These are phyloP conservation scores for Basidioascus undulatus DNA, from an alignment of 768 basidiomycete genomes.

Conservation along the genomic window DNA sequence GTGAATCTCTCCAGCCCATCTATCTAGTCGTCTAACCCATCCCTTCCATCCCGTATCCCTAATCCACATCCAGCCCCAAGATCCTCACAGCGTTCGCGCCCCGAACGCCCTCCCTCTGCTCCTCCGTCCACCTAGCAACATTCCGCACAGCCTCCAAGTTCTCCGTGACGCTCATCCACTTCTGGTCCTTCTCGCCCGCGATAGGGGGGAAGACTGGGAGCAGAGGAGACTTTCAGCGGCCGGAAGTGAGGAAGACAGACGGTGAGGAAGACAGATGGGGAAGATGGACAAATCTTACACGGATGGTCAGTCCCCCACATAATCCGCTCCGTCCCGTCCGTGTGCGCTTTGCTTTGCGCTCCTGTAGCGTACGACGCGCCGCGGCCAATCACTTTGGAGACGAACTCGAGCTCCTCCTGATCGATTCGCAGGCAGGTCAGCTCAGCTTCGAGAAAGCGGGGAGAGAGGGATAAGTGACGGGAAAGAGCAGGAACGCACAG, in stretches of 20 bases:
- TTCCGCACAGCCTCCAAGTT: constrained; percentile 55
- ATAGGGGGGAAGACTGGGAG: constrained; percentile 83
- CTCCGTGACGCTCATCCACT: constrained; percentile 66
- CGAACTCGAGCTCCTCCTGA: constrained; percentile 61
- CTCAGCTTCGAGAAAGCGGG: no score
- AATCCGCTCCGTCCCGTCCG: constrained; percentile 5
- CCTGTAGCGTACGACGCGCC: constrained; percentile 25
- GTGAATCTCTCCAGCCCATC: no score
- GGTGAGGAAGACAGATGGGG: not conserved
- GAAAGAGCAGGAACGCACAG: no score
- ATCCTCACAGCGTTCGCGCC: constrained; percentile 49
- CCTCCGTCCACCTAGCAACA: constrained; percentile 35
- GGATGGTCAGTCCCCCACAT: constrained; percentile 60
- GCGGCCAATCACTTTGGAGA: constrained; percentile 42
- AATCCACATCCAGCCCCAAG: constrained; percentile 27
- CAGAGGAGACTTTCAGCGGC: constrained; percentile 29
- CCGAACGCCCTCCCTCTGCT: constrained; percentile 37
- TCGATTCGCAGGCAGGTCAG: no score
- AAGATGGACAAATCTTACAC: not conserved
- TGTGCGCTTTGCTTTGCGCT: constrained; percentile 1
- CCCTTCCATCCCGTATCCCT: no score
- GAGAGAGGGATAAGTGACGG: no score
- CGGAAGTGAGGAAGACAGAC: not conserved
- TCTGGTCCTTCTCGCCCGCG: constrained; percentile 24
- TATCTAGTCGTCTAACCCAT: no score